phyloP scores from a whole-genome alignment of 768 basidiomycete genomes.

The Panus rudis region DNA sequence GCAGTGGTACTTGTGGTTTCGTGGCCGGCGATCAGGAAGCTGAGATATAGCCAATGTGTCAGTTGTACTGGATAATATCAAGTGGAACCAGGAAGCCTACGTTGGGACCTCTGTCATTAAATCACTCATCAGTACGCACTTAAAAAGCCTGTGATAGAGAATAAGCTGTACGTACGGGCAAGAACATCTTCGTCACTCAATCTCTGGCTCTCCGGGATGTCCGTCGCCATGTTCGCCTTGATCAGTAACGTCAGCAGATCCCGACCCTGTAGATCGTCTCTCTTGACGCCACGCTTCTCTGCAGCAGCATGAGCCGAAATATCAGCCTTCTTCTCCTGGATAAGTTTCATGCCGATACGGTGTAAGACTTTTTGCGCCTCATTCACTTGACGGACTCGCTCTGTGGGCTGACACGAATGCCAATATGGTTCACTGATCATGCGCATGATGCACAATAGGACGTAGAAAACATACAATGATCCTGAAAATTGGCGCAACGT shows the following conservation, averaged over 20 bases:
- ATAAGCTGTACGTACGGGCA: too few relatives aligned
- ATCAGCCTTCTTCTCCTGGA: constrained; percentile 27
- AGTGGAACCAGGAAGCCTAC: neutral
- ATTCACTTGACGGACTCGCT: too few relatives aligned
- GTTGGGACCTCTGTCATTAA: constrained; percentile 7
- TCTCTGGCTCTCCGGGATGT: constrained; percentile 45
- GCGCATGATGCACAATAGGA: too few relatives aligned
- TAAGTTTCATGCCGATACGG: constrained; percentile 23
- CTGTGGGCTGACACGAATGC: constrained; percentile 8
- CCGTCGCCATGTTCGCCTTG: constrained; percentile 49
- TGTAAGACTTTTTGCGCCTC: constrained; percentile 15
- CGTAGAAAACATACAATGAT: constrained; percentile 12
- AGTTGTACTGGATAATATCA: neutral
- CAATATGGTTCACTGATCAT: constrained; percentile 1
- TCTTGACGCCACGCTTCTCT: constrained; percentile 25
- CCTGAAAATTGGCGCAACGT: constrained; percentile 17
- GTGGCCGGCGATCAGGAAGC: constrained; percentile 31
- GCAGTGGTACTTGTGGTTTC: constrained; percentile 56
- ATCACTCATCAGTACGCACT: too few relatives aligned
- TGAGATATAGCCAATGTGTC: neutral
- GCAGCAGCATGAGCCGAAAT: constrained; percentile 24
- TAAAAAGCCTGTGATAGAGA: too few relatives aligned
- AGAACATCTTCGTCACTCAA: constrained; percentile 60
- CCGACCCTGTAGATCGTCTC: too few relatives aligned
- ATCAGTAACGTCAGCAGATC: constrained; percentile 58